A percentile compares a stretch with the other conserved stretches of the same genome.
Conservation (phyloP, 108 stramenopile genomes). For the Skeletonema menzelii region DNA sequence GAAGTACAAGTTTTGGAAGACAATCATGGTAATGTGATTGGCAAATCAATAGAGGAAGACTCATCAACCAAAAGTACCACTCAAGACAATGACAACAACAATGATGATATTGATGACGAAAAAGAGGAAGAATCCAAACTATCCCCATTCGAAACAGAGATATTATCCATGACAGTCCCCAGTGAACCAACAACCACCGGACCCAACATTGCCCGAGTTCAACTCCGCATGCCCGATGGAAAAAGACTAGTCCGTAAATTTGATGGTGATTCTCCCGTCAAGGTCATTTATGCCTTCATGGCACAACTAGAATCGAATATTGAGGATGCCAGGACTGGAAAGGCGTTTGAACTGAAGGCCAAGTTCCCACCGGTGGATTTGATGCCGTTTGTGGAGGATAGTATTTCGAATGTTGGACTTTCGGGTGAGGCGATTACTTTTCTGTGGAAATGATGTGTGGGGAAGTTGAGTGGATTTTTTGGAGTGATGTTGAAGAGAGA, state of each 20-base stretch:
- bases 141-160: conserved; percentile 43
- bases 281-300: conserved; percentile 32
- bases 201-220: conserved; percentile 55
- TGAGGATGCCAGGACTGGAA: conserved; percentile 66
- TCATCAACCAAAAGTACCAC: conserved; percentile 1
- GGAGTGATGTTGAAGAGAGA: too few species aligned
- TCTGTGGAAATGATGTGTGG: conserved; percentile 58
- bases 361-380: conserved; percentile 87
- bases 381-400: conserved; percentile 52
- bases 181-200: conserved; percentile 58
- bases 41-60: not conserved
- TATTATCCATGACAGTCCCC: conserved; percentile 52
- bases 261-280: conserved; percentile 49
- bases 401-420: conserved; percentile 65
- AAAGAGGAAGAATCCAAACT: conserved; percentile 40
- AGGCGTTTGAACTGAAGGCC: conserved; percentile 70
- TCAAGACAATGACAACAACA: not conserved
- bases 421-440: conserved; percentile 74
- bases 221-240: conserved; percentile 85
- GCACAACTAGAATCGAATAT: conserved; percentile 9
- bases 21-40: conserved; percentile 9
- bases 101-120: conserved; percentile 29
- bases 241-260: conserved; percentile 77
- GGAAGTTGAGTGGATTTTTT: not conserved
- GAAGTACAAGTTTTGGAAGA: conserved; percentile 7